Conservation (phyloP, 371 early-diverging fungal genomes). For the Apophysomyces trapeziformis region DNA sequence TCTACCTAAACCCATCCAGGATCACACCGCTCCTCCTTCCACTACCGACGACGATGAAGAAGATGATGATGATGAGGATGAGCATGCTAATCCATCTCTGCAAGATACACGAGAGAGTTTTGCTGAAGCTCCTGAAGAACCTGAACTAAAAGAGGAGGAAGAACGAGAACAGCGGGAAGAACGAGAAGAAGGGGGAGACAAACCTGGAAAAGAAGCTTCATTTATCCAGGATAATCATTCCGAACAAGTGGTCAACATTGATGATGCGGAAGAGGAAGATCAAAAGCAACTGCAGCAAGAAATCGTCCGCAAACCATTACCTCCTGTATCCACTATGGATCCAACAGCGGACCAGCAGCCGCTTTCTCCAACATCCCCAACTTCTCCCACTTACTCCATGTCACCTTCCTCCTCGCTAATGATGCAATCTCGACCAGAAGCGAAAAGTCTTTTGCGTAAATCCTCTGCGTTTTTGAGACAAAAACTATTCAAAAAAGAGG, state of each 20-base stretch:
- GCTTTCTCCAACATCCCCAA: not conserved
- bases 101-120: not conserved
- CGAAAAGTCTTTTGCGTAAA: constrained; percentile 9
- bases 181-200: not conserved
- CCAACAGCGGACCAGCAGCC: not conserved
- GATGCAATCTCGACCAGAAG: not conserved
- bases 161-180: not conserved
- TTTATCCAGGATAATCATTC: constrained; percentile 2
- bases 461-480: constrained; percentile 14
- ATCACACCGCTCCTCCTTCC: not conserved
- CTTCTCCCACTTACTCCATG: not conserved
- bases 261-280: constrained; percentile 1
- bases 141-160: not conserved
- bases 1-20: not conserved
- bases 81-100: not conserved
- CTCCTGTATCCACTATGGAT: not conserved
- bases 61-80: not conserved
- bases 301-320: not conserved
- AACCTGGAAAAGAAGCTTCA: not conserved
- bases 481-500: constrained; percentile 3
- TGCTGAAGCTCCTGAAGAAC: constrained; percentile 1
- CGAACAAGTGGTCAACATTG: not conserved
- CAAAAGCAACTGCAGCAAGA: constrained; percentile 6
- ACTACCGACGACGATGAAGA: not conserved
- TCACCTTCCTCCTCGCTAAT: not conserved